Evolutionary conservation across 345 rosid genomes (phyloP).

Genomic region (Gossypioides kirkii): DNA sequence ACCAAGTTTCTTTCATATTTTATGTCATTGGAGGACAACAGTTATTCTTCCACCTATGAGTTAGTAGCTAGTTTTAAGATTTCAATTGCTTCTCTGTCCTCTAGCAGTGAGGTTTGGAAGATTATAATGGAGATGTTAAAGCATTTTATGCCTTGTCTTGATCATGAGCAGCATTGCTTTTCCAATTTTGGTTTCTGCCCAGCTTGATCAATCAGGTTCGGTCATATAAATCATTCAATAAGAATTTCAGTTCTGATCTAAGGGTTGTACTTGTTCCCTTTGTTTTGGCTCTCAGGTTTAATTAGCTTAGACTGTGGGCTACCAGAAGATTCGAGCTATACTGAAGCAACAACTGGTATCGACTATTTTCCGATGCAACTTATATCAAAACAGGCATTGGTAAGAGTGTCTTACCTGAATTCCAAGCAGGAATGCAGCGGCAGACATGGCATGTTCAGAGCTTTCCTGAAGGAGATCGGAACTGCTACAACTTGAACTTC

Average conservation of each 20-base stretch:
- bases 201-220: slow-evolving; percentile 33
- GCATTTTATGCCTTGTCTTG: slow-evolving; percentile 2
- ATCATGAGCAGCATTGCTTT: slow-evolving; percentile 15
- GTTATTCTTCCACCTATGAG: no score
- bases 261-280: background rate
- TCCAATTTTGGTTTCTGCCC: slow-evolving; percentile 19
- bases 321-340: slow-evolving; percentile 23
- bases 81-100: background rate
- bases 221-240: background rate
- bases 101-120: background rate
- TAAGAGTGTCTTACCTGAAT: slow-evolving; percentile 23
- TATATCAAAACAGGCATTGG: slow-evolving; percentile 27
- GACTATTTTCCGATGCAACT: slow-evolving; percentile 31
- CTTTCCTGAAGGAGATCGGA: slow-evolving; percentile 32
- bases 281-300: slow-evolving; percentile 29
- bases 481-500: slow-evolving; percentile 27
- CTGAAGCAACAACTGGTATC: slow-evolving; percentile 24
- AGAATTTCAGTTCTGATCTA: background rate
- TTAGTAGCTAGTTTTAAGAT: background rate
- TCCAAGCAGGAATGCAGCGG: background rate
- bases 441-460: slow-evolving; percentile 27
- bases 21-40: no score
- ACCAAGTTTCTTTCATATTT: no score
- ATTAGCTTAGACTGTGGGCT: slow-evolving; percentile 41
- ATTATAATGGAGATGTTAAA: background rate